phyloP scores from a whole-genome alignment of 2,329 filamentous ascomycete species.

The Alternaria viburni region DNA sequence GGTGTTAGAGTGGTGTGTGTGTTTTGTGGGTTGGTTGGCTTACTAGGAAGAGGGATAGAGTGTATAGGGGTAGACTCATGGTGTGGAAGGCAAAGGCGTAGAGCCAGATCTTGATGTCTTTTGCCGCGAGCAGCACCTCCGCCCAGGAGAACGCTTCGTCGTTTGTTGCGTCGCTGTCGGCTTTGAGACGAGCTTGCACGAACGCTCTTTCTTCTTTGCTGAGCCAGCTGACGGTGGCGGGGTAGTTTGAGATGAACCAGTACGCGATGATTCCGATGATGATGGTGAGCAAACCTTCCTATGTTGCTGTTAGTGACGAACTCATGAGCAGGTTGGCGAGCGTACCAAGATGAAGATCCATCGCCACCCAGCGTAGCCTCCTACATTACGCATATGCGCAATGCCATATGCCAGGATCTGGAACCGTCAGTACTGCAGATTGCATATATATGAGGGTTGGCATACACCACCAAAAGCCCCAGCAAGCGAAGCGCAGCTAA shows the following conservation, averaged over 20 bases:
- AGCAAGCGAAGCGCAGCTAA: constrained; percentile 63
- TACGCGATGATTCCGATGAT: constrained; percentile 47
- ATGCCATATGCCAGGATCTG: constrained; percentile 58
- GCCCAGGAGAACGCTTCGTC: constrained; percentile 73
- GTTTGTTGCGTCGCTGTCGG: constrained; percentile 72
- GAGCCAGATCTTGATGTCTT: constrained; percentile 54
- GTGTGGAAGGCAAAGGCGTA: constrained; percentile 76
- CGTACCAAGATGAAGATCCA: constrained; percentile 52
- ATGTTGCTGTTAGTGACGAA: constrained; percentile 12
- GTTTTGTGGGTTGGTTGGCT: constrained; percentile 19
- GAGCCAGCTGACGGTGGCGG: constrained; percentile 64
- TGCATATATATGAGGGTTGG: neutral
- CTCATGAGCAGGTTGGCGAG: neutral
- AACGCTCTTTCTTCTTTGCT: constrained; percentile 59
- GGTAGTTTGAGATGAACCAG: constrained; percentile 72
- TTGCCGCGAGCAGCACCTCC: constrained; percentile 67
- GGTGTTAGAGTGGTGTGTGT: neutral
- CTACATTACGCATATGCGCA: constrained; percentile 64
- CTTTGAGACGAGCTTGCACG: constrained; percentile 67
- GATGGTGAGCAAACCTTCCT: constrained; percentile 48
- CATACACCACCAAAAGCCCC: constrained; percentile 66
- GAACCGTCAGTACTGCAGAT: neutral
- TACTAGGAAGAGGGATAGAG: constrained; percentile 47
- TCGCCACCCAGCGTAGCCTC: constrained; percentile 51
- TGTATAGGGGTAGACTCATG: constrained; percentile 63